Percentiles rank a stretch among this genome's conserved stretches.
These are phyloP conservation scores for Sporothrix humicola DNA, from an alignment of 2,329 filamentous ascomycete genomes.

Conservation along the genomic window DNA sequence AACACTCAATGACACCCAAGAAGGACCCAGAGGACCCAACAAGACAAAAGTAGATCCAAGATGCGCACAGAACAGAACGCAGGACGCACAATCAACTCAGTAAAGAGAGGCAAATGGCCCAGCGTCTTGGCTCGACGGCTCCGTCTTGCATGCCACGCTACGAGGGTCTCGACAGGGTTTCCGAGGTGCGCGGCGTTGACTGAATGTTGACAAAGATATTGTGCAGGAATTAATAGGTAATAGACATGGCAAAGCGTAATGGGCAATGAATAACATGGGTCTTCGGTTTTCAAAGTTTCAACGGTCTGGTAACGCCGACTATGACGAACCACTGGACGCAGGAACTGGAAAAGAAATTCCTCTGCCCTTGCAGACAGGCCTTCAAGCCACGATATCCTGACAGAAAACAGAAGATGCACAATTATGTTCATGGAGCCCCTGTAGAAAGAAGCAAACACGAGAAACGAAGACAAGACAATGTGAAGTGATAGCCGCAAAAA, in stretches of 20 bases:
- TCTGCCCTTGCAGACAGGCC: not conserved
- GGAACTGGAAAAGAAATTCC: not conserved
- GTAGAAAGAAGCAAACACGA: not conserved
- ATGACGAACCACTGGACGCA: not conserved
- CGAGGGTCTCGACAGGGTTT: not conserved
- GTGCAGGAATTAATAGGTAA: not conserved
- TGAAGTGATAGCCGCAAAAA: no score
- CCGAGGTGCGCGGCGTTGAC: not conserved
- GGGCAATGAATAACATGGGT: not conserved
- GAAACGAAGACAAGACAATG: no score
- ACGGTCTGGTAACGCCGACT: no score
- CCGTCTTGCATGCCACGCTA: not conserved
- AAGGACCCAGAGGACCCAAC: not conserved
- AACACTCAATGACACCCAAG: constrained; percentile 8
- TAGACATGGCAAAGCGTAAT: not conserved
- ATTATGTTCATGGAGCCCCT: not conserved
- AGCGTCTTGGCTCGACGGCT: not conserved
- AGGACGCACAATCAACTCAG: no score
- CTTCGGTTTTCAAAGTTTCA: not conserved
- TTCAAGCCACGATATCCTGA: no score
- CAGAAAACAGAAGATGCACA: no score
- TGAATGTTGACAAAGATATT: not conserved
- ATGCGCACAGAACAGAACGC: no score
- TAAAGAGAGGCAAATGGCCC: not conserved
- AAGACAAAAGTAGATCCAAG: not conserved